phyloP scores from a whole-genome alignment of 176 grass and related monocot species.

The Ensete ventricosum region DNA sequence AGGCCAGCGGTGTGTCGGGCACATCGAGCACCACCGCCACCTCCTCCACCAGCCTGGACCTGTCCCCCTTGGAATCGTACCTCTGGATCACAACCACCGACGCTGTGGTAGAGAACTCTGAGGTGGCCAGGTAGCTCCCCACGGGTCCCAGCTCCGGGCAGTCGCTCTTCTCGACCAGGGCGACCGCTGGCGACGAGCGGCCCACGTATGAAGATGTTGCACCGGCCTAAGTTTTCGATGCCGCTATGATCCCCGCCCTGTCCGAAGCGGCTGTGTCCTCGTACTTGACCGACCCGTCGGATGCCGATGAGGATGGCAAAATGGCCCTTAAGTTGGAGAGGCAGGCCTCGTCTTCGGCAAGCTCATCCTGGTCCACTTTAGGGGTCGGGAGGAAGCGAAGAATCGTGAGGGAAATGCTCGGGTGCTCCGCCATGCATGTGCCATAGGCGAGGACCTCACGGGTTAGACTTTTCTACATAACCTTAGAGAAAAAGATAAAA shows the following conservation, averaged over 20 bases:
- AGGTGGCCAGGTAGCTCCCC: slow-evolving; percentile 39
- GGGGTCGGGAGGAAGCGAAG: slow-evolving; percentile 14
- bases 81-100: slow-evolving; percentile 48
- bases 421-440: slow-evolving; percentile 44
- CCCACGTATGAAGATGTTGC: slow-evolving; percentile 41
- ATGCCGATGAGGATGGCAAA: neutral
- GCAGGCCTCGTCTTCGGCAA: slow-evolving; percentile 19
- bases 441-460: slow-evolving; percentile 19
- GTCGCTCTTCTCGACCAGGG: slow-evolving; percentile 36
- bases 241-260: slow-evolving; percentile 7
- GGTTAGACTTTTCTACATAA: too few relatives aligned
- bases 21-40: slow-evolving; percentile 2
- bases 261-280: slow-evolving; percentile 23
- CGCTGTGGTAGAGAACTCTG: slow-evolving; percentile 39
- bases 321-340: slow-evolving; percentile 15
- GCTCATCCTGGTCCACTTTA: neutral
- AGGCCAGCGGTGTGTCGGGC: neutral
- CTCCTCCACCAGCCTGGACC: neutral
- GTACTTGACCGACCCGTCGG: slow-evolving; percentile 30
- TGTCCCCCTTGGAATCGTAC: slow-evolving; percentile 23
- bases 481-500: too few relatives aligned
- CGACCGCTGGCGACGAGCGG: slow-evolving; percentile 11
- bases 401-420: slow-evolving; percentile 39
- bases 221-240: slow-evolving; percentile 19
- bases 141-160: slow-evolving; percentile 46